Base-by-base conservation (phyloP, 192 early-diverging fungal genomes). In the Piromyces finnis region DNA sequence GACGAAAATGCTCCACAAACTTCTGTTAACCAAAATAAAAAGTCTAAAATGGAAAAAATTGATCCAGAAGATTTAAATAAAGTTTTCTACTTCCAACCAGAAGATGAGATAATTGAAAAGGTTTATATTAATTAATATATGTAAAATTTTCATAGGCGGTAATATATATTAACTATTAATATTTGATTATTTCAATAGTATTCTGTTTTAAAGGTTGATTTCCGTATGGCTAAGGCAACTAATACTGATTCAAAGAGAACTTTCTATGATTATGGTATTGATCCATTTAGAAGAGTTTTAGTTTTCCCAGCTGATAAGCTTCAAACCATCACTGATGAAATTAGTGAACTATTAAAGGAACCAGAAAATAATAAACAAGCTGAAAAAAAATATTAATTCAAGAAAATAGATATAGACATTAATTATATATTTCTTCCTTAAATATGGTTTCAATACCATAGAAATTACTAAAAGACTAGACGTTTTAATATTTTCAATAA, bases 91-190 rank as follows among this genome's bases (percentile, higher is more conserved):
- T 93, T 93, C 82, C 96, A 97, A 82, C 88, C 93, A 1, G 97
- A 99, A 80, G 97, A 99, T 83, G 97, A 97, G 82, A 89, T 97
- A 79, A 86, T 97, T 77, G 92, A 93, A 78, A 88, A 68, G 51
- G 51, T 68, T 22, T 51, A 32, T 32, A 32, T 32, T 32, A 32
- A 13, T n/a, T n/a, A n/a, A n/a, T n/a, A n/a, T n/a, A n/a, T n/a
- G n/a, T n/a, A n/a, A n/a, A n/a, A n/a, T n/a, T n/a, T n/a, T n/a
- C n/a, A n/a, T n/a, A n/a, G n/a, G n/a, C n/a, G n/a, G n/a, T n/a
- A n/a, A n/a, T n/a, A 39, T 39, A 39, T 39, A 12, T 39, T 51
- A n/a, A 11, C n/a, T 9, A 9, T 68, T 68, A 11, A 26, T 68
- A 5, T n/a, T 22, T n/a, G 26, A n/a, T 22, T n/a, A n/a, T 5